Evolutionary conservation across 164 flowering plant species (phyloP).

Genomic region (Litsea cubeba): DNA sequence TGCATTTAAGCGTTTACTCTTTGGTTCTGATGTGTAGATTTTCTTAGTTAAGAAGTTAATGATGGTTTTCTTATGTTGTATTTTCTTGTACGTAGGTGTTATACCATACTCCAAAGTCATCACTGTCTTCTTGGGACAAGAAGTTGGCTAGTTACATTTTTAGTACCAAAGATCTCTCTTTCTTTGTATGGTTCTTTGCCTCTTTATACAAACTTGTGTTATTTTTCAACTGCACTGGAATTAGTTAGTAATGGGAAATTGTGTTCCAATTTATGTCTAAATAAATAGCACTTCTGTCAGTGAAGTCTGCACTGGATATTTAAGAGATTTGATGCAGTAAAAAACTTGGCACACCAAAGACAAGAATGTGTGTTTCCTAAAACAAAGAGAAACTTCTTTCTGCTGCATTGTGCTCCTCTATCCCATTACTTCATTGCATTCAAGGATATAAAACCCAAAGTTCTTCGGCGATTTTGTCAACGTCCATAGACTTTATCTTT

Average conservation of each 20-base stretch:
- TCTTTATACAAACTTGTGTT: background rate
- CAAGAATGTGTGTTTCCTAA: no score
- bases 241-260: no score
- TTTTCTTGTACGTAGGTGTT: conserved; percentile 49
- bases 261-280: no score
- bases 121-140: conserved; percentile 78
- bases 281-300: no score
- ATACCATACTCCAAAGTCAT: conserved; percentile 88
- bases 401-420: background rate
- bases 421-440: background rate
- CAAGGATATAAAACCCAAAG: background rate
- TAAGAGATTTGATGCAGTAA: no score
- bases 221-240: background rate
- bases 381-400: no score
- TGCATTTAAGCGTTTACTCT: background rate
- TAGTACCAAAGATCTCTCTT: conserved; percentile 77
- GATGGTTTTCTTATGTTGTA: background rate
- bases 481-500: background rate
- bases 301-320: no score
- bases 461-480: background rate
- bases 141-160: conserved; percentile 56
- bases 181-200: conserved; percentile 62
- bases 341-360: no score
- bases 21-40: conserved; percentile 1
- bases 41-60: background rate